Percentiles rank a stretch among this genome's conserved stretches.
phyloP scores from a whole-genome alignment of 176 grass and related monocot genomes.

The Carex littledalei region DNA sequence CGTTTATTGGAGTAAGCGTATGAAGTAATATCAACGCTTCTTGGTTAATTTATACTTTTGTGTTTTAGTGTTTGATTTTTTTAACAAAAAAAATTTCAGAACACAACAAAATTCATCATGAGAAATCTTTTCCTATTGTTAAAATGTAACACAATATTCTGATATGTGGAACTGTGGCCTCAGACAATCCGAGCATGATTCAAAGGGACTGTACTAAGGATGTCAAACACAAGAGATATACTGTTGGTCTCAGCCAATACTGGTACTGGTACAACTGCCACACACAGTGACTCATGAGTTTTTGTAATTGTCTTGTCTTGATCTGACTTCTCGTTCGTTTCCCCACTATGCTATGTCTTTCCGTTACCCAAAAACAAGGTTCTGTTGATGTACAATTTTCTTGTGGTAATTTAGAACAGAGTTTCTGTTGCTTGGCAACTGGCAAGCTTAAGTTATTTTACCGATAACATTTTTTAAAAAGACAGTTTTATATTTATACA shows the following conservation, averaged over 20 bases:
- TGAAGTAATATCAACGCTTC: background rate
- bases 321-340: background rate
- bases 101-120: no score
- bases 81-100: no score
- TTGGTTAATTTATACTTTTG: background rate
- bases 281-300: background rate
- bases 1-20: background rate
- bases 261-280: background rate
- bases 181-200: background rate
- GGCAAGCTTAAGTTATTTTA: no score
- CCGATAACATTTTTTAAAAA: no score
- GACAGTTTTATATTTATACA: no score
- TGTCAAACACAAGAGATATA: background rate
- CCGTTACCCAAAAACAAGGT: background rate
- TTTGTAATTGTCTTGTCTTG: conserved; percentile 10
- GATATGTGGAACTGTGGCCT: background rate
- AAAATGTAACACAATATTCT: background rate
- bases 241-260: conserved; percentile 3
- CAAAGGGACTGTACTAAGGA: background rate
- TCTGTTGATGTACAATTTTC: no score
- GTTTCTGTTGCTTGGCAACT: no score
- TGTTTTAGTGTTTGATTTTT: no score
- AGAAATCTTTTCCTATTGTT: no score
- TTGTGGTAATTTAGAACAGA: no score
- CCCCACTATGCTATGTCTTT: background rate